A percentile compares a stretch with the other conserved stretches of the same genome.
Conservation (phyloP, 352 stramenopile species). For the Globisporangium irregulare region DNA sequence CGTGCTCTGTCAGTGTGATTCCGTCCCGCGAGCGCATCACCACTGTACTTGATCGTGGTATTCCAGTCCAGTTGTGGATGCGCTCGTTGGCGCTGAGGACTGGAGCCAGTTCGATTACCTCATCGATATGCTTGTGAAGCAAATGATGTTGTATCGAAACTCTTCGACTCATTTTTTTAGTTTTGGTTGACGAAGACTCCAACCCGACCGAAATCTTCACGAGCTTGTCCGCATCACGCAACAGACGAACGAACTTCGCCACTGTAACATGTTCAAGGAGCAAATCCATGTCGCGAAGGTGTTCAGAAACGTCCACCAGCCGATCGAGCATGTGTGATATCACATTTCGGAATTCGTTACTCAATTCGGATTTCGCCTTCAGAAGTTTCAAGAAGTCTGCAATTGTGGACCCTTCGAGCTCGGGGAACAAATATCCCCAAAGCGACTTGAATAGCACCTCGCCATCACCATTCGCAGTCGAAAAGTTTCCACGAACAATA, state of each 20-base stretch:
- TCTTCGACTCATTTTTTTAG: slow-evolving; percentile 2
- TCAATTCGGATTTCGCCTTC: not conserved
- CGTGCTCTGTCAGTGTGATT: no score
- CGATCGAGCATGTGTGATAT: not conserved
- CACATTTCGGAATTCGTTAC: not conserved
- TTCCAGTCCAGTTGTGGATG: slow-evolving; percentile 9
- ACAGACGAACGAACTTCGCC: not conserved
- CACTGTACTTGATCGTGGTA: not conserved
- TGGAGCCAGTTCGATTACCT: not conserved
- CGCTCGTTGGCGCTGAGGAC: not conserved
- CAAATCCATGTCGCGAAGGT: not conserved
- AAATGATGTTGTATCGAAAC: not conserved
- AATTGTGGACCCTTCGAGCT: not conserved
- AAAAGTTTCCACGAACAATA: not conserved
- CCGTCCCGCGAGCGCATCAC: no score
- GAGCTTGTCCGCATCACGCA: not conserved
- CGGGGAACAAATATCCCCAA: not conserved
- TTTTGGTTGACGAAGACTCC: not conserved
- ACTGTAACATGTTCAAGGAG: not conserved
- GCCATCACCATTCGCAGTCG: not conserved
- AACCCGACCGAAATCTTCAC: not conserved
- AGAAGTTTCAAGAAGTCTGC: not conserved
- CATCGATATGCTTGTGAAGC: slow-evolving; percentile 7
- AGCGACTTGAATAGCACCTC: not conserved
- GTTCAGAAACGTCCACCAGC: not conserved